A percentile compares a stretch with the other conserved stretches of the same genome.
These are phyloP conservation scores for Manihot esculenta DNA, from an alignment of 441 rosid species.

Conservation along the genomic window DNA sequence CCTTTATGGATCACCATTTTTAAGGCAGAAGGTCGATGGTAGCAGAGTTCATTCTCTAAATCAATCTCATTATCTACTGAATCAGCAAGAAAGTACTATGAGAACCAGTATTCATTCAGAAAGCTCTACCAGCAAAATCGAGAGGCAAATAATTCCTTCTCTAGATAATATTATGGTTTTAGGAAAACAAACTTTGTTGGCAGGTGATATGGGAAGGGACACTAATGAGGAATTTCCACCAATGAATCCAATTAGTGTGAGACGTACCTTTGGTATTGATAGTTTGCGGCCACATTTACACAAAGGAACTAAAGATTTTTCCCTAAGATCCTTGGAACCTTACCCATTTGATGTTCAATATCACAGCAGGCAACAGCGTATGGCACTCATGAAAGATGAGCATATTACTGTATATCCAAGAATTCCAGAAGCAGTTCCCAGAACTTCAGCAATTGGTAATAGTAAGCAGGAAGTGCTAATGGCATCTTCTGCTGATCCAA, in stretches of 20 bases:
- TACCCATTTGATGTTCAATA: slow-evolving; percentile 30
- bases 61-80: slow-evolving; percentile 38
- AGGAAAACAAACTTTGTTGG: slow-evolving; percentile 27
- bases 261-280: slow-evolving; percentile 28
- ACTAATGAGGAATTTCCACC: slow-evolving; percentile 25
- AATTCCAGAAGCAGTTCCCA: slow-evolving; percentile 25
- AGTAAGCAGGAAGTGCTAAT: slow-evolving; percentile 28
- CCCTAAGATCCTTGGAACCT: slow-evolving; percentile 27
- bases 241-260: slow-evolving; percentile 25
- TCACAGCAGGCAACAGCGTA: slow-evolving; percentile 28
- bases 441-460: slow-evolving; percentile 22
- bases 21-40: slow-evolving; percentile 34
- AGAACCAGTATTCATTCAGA: slow-evolving; percentile 27
- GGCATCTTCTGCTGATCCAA: slow-evolving; percentile 27
- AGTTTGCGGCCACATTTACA: slow-evolving; percentile 32
- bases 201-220: slow-evolving; percentile 26
- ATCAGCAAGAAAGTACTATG: slow-evolving; percentile 35
- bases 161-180: slow-evolving; percentile 29
- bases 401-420: slow-evolving; percentile 25
- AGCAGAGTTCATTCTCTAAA: slow-evolving; percentile 22
- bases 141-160: slow-evolving; percentile 27
- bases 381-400: slow-evolving; percentile 29
- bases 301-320: slow-evolving; percentile 29
- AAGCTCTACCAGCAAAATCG: slow-evolving; percentile 29
- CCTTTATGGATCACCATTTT: slow-evolving; percentile 28